A percentile compares a stretch with the other conserved stretches of the same genome.
These are phyloP conservation scores for Plectosphaerella cucumerina DNA, from an alignment of 2,329 filamentous ascomycete genomes.

Conservation along the genomic window DNA sequence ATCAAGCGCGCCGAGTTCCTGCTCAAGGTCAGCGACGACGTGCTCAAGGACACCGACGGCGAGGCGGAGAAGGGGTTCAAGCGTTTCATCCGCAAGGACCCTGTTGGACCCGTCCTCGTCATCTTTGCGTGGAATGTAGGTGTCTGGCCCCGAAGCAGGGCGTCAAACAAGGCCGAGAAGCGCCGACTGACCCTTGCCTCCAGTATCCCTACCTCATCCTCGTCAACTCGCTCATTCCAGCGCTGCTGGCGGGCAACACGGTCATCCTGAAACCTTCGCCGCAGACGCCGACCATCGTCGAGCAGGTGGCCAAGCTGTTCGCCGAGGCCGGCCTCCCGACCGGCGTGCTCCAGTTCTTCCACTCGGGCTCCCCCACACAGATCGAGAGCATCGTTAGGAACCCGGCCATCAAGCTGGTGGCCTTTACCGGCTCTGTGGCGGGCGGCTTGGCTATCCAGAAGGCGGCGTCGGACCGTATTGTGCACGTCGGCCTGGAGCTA, in stretches of 20 bases:
- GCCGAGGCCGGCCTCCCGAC: slow-evolving; percentile 73
- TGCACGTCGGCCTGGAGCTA: slow-evolving; percentile 84
- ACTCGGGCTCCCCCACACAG: slow-evolving; percentile 72
- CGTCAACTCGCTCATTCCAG: slow-evolving; percentile 87
- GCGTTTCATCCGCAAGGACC: slow-evolving; percentile 83
- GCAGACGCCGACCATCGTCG: slow-evolving; percentile 87
- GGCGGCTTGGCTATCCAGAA: slow-evolving; percentile 83
- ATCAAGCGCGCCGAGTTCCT: slow-evolving; percentile 83
- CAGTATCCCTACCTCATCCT: slow-evolving; percentile 94
- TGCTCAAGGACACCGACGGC: slow-evolving; percentile 74
- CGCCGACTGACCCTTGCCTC: neutral
- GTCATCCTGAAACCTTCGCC: slow-evolving; percentile 94
- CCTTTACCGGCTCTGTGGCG: slow-evolving; percentile 90
- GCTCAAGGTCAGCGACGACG: slow-evolving; percentile 75
- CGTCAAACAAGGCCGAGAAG: too few species aligned
- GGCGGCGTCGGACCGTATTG: slow-evolving; percentile 77
- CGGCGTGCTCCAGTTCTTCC: slow-evolving; percentile 87
- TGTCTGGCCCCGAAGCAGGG: slow-evolving; percentile 9
- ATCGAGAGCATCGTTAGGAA: slow-evolving; percentile 77
- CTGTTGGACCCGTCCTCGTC: slow-evolving; percentile 81
- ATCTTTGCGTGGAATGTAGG: slow-evolving; percentile 96
- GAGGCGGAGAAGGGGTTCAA: slow-evolving; percentile 85
- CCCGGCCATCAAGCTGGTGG: slow-evolving; percentile 73
- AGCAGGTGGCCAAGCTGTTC: slow-evolving; percentile 77
- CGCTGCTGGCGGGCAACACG: slow-evolving; percentile 83